Evolutionary conservation across 306 rosid genomes (phyloP).

Genomic region (Citrullus amarus): DNA sequence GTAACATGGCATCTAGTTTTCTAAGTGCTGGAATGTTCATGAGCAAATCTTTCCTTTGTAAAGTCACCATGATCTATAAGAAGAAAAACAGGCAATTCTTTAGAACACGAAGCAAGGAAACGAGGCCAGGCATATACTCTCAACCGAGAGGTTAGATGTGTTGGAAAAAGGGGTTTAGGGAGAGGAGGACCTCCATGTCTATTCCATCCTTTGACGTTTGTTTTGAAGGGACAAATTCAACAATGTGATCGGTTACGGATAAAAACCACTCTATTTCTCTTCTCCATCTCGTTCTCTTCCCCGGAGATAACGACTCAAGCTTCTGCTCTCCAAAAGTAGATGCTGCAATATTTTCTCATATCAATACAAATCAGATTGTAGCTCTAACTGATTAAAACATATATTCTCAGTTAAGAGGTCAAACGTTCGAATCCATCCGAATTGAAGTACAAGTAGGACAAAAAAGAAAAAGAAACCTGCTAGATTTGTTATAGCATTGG

Average conservation of each 20-base stretch:
- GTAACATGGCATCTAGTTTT: constrained; percentile 78
- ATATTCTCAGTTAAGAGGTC: neutral
- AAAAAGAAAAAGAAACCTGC: constrained; percentile 39
- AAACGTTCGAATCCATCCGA: neutral
- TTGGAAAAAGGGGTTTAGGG: neutral
- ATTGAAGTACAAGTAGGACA: neutral
- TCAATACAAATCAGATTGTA: neutral
- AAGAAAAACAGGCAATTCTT: neutral
- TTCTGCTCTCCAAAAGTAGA: constrained; percentile 80
- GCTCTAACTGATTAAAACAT: neutral
- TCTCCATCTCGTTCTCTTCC: constrained; percentile 65
- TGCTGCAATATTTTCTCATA: constrained; percentile 28
- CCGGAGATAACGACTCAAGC: constrained; percentile 59
- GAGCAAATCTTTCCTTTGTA: constrained; percentile 71
- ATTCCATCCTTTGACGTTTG: constrained; percentile 57
- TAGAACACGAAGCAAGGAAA: neutral
- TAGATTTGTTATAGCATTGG: constrained; percentile 82
- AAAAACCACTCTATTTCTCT: constrained; percentile 84
- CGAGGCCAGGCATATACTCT: neutral
- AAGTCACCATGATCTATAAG: constrained; percentile 76
- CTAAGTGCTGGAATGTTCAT: constrained; percentile 74
- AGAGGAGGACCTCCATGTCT: constrained; percentile 55
- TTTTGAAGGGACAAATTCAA: constrained; percentile 73
- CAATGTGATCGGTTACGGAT: constrained; percentile 81
- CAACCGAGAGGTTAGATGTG: neutral